Evolutionary conservation across 495 filamentous ascomycete genomes (phyloP).

Genomic region (Neurospora hispaniola): DNA sequence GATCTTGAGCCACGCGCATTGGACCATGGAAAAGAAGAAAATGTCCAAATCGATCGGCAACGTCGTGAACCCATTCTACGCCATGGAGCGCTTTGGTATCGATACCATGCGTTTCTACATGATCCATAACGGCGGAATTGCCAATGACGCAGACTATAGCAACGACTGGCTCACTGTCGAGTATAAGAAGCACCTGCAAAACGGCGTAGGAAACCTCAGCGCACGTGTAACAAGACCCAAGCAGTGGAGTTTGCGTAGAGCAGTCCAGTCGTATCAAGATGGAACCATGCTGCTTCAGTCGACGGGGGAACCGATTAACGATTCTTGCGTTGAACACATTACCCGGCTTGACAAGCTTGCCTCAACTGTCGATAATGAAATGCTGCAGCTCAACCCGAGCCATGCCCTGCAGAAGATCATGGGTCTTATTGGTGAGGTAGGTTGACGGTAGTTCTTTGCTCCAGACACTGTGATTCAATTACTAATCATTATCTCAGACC

Average conservation of each 20-base stretch:
- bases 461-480: background rate
- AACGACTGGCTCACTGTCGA: conserved; percentile 62
- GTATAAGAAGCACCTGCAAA: conserved; percentile 69
- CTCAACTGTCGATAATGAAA: conserved; percentile 36
- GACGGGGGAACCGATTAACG: background rate
- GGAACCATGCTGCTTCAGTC: background rate
- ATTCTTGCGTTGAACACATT: background rate
- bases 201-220: conserved; percentile 67
- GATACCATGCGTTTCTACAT: conserved; percentile 87
- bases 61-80: conserved; percentile 90
- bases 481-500: conserved; percentile 39
- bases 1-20: conserved; percentile 84
- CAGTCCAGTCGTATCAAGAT: conserved; percentile 27
- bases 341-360: background rate
- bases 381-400: conserved; percentile 56
- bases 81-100: conserved; percentile 76
- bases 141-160: conserved; percentile 70
- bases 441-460: background rate
- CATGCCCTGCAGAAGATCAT: conserved; percentile 57
- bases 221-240: conserved; percentile 58
- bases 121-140: conserved; percentile 61
- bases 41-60: conserved; percentile 96
- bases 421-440: conserved; percentile 45
- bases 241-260: conserved; percentile 49
- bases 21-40: conserved; percentile 80